phyloP scores from a whole-genome alignment of 2,329 filamentous ascomycete genomes.

The Plenodomus tracheiphilus region DNA sequence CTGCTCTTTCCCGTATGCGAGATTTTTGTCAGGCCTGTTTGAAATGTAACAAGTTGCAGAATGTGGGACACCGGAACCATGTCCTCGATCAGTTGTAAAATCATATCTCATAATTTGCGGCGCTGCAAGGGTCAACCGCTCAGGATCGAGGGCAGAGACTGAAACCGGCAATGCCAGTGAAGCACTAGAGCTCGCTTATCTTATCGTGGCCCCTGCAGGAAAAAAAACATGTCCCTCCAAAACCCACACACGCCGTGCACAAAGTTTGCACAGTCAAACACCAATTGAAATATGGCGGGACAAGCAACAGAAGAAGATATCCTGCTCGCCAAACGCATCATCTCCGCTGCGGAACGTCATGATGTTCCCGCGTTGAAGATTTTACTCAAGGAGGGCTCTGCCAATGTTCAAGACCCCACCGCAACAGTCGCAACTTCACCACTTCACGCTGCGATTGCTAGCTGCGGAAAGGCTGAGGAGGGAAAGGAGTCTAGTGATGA shows the following conservation, averaged over 20 bases:
- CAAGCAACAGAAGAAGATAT: slow-evolving; percentile 42
- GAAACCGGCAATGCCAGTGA: no score
- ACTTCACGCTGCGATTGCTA: slow-evolving; percentile 39
- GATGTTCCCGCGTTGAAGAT: slow-evolving; percentile 38
- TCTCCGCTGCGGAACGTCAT: slow-evolving; percentile 41
- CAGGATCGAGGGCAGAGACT: no score
- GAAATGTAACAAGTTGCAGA: no score
- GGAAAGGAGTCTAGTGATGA: slow-evolving; percentile 33
- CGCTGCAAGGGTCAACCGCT: no score
- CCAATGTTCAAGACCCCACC: slow-evolving; percentile 43
- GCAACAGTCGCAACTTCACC: slow-evolving; percentile 40
- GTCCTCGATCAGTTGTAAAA: no score
- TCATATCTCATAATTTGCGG: no score
- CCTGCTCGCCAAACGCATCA: slow-evolving; percentile 43
- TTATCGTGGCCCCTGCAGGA: slow-evolving; percentile 16
- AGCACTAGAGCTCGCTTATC: slow-evolving; percentile 11
- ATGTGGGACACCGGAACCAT: no score
- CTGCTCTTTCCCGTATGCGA: no score
- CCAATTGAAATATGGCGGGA: slow-evolving; percentile 30
- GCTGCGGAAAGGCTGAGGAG: slow-evolving; percentile 36
- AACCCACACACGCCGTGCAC: slow-evolving; percentile 9
- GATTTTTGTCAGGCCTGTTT: no score
- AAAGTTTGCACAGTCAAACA: slow-evolving; percentile 12
- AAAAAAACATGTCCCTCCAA: slow-evolving; percentile 3
- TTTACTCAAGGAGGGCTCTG: slow-evolving; percentile 42